These are phyloP conservation scores for Inga leiocalycina DNA, from an alignment of 306 rosid species.

Conservation along the genomic window DNA sequence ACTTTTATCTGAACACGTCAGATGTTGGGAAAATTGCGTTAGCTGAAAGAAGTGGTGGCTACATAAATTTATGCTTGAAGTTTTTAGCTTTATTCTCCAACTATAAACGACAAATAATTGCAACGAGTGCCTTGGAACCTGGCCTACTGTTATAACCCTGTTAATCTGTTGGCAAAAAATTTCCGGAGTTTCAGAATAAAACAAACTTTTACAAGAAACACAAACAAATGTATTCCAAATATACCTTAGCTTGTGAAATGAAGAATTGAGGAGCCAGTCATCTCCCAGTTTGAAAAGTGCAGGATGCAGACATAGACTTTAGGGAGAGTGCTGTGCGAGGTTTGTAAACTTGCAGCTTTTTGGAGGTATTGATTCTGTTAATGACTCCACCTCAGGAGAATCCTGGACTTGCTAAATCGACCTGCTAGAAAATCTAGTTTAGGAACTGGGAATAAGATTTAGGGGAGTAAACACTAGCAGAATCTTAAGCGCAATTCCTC, in stretches of 20 bases:
- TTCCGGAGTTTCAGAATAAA: neutral
- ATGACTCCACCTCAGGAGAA: neutral
- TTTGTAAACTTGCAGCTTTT: neutral
- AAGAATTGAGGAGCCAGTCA: neutral
- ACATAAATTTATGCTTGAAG: neutral
- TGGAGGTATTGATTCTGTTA: neutral
- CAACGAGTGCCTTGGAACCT: neutral
- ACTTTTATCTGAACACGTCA: neutral
- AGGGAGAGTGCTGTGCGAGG: neutral
- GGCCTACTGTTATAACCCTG: neutral
- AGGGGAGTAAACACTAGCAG: neutral
- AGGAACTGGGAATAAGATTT: neutral
- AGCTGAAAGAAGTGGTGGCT: neutral
- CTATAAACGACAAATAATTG: neutral
- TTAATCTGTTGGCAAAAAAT: neutral
- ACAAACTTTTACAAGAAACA: neutral
- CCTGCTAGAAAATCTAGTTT: constrained; percentile 2
- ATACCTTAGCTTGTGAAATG: neutral
- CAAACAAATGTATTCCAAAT: neutral
- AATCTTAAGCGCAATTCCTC: neutral
- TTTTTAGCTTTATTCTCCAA: neutral
- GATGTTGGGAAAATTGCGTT: neutral
- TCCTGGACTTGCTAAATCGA: neutral
- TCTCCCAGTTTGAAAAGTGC: neutral
- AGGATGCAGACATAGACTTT: neutral